Base-by-base conservation (phyloP, 2,329 filamentous ascomycete species). In the Leptodontidium sp. region DNA sequence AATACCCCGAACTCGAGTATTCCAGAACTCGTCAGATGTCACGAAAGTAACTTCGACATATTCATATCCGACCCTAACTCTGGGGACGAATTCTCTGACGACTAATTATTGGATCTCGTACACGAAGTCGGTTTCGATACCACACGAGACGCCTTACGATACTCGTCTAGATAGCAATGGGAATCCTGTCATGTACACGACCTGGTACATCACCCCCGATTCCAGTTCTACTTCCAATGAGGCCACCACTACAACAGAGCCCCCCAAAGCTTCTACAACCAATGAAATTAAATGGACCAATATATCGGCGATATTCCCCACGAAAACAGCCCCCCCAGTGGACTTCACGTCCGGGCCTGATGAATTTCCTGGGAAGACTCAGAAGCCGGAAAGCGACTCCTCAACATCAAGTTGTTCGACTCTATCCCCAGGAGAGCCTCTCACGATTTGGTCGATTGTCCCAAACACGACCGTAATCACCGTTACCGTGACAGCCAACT, bases 381-480 rank as follows among this genome's bases (percentile, higher is more conserved):
- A 45, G 4, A 1, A 38, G 14, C 35, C 35, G 14, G 9, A 43
- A 17, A 45, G 2, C 8, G n/a, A 45, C n/a, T 43, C 57, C 2
- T 45, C 57, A 29, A 45, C 38, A 45, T 26, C 35, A 43, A 29
- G 7, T 15, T 59, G 57, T 21, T 59, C 57, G n/a, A 47, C 43
- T 26, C 69, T 72, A 21, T 14, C 47, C 2, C 64, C 71, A 3
- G 70, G 65, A 9, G 64, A 75, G n/a, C n/a, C 66, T 9, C 55
- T 66, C 5, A 77, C 74, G 45, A 43, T 72, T 14, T 77, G 66
- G 61, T 50, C 55, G 4, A 67, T 77, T 21, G 26, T 73, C 12
- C 73, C 75, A 17, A 77, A 76, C 53, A 75, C 75, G 1, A 75
- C 65, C 15, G 77, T 74, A 24, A 65, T 73, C 11, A 76, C 71